Conservation (phyloP, 768 basidiomycete genomes). For the Phaeolepiota aurea region DNA sequence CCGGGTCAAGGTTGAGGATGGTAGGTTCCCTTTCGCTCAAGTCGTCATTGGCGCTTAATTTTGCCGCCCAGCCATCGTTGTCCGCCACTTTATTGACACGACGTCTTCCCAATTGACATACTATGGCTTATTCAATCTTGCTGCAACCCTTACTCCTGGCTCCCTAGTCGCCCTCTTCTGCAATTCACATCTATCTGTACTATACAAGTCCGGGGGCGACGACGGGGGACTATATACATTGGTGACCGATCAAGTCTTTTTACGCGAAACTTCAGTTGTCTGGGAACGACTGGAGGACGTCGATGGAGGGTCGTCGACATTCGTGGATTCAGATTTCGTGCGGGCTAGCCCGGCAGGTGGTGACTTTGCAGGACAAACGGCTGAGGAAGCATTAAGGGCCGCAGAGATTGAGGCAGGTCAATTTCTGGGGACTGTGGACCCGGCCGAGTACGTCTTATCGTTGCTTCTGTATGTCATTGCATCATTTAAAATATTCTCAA, state of each 20-base stretch:
- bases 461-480: too few relatives aligned
- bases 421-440: conserved; percentile 25
- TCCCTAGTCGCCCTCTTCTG: conserved; percentile 81
- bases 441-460: conserved; percentile 56
- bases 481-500: conserved; percentile 17
- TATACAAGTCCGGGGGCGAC: conserved; percentile 45
- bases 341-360: conserved; percentile 65
- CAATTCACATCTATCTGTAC: conserved; percentile 81
- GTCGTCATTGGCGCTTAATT: too few relatives aligned
- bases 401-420: conserved; percentile 36
- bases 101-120: conserved; percentile 84
- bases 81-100: conserved; percentile 60
- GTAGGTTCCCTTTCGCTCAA: conserved; percentile 28
- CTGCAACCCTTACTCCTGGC: conserved; percentile 46
- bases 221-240: conserved; percentile 63
- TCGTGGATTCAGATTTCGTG: conserved; percentile 68
- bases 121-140: conserved; percentile 77
- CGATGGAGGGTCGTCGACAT: conserved; percentile 69
- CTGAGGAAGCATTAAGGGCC: conserved; percentile 47
- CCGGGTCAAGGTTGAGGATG: conserved; percentile 57
- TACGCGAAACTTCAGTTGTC: conserved; percentile 68
- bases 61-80: conserved; percentile 43
- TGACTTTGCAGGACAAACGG: conserved; percentile 70
- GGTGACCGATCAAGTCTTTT: conserved; percentile 79
- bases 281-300: conserved; percentile 91